Evolutionary conservation across 164 flowering plant species (phyloP).

Genomic region (Buxus sempervirens): DNA sequence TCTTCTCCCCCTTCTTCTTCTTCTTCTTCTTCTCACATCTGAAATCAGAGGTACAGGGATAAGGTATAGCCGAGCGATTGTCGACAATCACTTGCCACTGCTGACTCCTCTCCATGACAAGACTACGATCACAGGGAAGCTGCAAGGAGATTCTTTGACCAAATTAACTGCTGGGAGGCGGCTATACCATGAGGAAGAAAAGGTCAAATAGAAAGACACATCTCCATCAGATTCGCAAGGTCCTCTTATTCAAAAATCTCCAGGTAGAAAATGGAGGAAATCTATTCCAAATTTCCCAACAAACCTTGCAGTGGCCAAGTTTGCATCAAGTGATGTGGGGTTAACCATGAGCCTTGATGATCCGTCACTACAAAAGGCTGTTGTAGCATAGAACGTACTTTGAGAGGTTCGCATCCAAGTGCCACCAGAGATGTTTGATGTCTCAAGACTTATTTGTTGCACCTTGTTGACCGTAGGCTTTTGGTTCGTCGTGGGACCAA

Average conservation of each 20-base stretch:
- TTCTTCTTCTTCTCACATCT: no score
- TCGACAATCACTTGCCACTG: no score
- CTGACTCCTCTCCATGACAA: no score
- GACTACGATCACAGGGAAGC: conserved; percentile 49
- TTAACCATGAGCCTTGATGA: conserved; percentile 49
- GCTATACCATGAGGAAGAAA: conserved; percentile 51
- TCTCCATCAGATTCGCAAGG: no score
- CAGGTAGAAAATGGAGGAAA: conserved; percentile 41
- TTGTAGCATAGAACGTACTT: conserved; percentile 39
- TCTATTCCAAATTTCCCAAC: no score
- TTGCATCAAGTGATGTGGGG: conserved; percentile 49
- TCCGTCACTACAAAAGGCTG: conserved; percentile 34
- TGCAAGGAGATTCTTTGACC: conserved; percentile 44
- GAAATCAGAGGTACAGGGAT: no score
- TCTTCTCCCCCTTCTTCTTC: no score
- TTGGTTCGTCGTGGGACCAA: conserved; percentile 64
- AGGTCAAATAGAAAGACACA: no score
- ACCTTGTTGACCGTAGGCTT: conserved; percentile 70
- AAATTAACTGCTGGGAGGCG: conserved; percentile 60
- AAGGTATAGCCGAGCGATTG: no score
- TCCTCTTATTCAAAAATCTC: conserved; percentile 31
- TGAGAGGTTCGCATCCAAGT: conserved; percentile 67
- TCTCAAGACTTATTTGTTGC: conserved; percentile 74
- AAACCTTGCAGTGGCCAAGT: conserved; percentile 75
- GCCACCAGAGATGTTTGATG: conserved; percentile 84